phyloP scores from a whole-genome alignment of 78 protist species.

The Reticulomyxa filosa region DNA sequence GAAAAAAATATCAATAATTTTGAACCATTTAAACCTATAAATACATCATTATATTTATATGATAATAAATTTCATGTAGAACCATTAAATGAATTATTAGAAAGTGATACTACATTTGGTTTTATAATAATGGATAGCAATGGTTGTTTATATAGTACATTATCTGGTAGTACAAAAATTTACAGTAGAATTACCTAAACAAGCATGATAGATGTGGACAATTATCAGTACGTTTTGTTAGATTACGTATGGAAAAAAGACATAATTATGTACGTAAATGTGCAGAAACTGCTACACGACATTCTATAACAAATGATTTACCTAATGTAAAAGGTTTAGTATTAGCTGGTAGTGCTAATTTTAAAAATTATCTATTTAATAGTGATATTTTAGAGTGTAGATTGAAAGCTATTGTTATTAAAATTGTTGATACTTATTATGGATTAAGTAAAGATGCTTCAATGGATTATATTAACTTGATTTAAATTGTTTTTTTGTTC shows the following conservation, averaged over 20 bases:
- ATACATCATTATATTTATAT: conserved; percentile 88
- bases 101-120: conserved; percentile 66
- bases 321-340: conserved; percentile 83
- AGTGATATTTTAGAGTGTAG: conserved; percentile 86
- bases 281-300: conserved; percentile 72
- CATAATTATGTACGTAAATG: conserved; percentile 90
- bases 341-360: conserved; percentile 98
- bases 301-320: conserved; percentile 81
- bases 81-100: conserved; percentile 74
- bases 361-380: conserved; percentile 74
- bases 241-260: conserved; percentile 91
- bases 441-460: too few species aligned
- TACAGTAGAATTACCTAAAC: conserved; percentile 96
- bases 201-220: conserved; percentile 89
- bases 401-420: conserved; percentile 54
- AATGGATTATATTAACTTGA: too few species aligned
- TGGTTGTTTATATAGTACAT: conserved; percentile 85
- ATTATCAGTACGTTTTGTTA: conserved; percentile 95
- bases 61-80: conserved; percentile 92
- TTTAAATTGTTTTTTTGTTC: too few species aligned
- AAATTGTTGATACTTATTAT: conserved; percentile 71
- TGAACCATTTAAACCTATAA: conserved; percentile 96
- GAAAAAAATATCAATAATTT: conserved; percentile 83
- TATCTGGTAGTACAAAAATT: conserved; percentile 82
- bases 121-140: conserved; percentile 85